Conservation (phyloP, 805 yeast species). For the Kazachstania africana region DNA sequence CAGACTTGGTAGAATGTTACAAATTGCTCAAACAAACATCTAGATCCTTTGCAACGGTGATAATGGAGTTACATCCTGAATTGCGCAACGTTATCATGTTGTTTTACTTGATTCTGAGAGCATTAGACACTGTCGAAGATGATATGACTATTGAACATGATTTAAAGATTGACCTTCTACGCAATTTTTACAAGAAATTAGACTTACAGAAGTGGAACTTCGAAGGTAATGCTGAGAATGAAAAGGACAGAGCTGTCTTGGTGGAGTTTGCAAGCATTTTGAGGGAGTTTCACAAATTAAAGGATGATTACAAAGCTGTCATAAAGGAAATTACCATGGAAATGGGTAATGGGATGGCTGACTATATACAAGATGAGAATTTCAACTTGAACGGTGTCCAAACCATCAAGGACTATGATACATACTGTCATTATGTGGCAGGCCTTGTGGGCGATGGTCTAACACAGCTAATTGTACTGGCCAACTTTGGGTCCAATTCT, state of each 20-base stretch:
- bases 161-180: constrained; percentile 62
- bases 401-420: constrained; percentile 72
- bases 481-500: constrained; percentile 51
- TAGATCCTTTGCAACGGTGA: constrained; percentile 90
- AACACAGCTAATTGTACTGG: constrained; percentile 68
- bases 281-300: constrained; percentile 58
- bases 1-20: constrained; percentile 52
- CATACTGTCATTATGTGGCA: constrained; percentile 94
- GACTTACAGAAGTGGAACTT: constrained; percentile 68
- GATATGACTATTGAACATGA: constrained; percentile 76
- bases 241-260: constrained; percentile 70
- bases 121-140: constrained; percentile 91
- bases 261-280: constrained; percentile 67
- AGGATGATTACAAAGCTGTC: constrained; percentile 65
- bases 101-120: constrained; percentile 78
- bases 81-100: constrained; percentile 69
- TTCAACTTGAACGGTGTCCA: constrained; percentile 70
- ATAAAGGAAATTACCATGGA: constrained; percentile 63
- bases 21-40: constrained; percentile 59
- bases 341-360: constrained; percentile 99
- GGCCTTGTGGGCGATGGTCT: constrained; percentile 96
- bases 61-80: constrained; percentile 83
- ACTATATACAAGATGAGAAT: constrained; percentile 65
- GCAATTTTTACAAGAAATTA: constrained; percentile 55
- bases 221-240: constrained; percentile 59